Conservation (phyloP, 2,329 filamentous ascomycete species). For the Exophiala calicioides region DNA sequence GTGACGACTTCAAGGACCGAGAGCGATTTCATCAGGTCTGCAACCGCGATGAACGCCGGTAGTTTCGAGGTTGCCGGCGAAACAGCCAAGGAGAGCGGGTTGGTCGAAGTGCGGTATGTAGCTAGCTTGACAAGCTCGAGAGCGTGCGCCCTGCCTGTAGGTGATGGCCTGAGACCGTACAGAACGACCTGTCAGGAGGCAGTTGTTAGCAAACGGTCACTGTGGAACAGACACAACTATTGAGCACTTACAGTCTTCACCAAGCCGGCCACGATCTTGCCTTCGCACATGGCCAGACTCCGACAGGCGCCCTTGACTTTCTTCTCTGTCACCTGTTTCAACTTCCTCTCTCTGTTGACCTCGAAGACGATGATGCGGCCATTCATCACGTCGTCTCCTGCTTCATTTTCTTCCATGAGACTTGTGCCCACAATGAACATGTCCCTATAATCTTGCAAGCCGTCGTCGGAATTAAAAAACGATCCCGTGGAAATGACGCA, state of each 20-base stretch:
- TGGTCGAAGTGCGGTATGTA: constrained; percentile 77
- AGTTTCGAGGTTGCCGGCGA: constrained; percentile 46
- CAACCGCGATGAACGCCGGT: constrained; percentile 73
- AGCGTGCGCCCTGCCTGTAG: constrained; percentile 31
- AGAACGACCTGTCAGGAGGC: constrained; percentile 57
- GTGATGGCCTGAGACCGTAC: constrained; percentile 49
- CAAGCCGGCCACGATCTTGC: constrained; percentile 81
- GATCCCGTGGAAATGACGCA: constrained; percentile 77
- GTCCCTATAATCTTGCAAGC: constrained; percentile 57
- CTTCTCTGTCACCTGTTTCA: constrained; percentile 70
- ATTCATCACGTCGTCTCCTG: constrained; percentile 52
- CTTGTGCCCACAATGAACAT: constrained; percentile 91
- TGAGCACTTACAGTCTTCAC: constrained; percentile 71
- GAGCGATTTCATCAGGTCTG: constrained; percentile 91
- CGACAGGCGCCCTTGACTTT: constrained; percentile 78
- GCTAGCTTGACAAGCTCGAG: constrained; percentile 68
- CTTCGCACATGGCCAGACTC: constrained; percentile 71
- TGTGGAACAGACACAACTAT: neutral
- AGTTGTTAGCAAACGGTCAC: constrained; percentile 5
- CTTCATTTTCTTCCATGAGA: constrained; percentile 64
- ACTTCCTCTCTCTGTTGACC: constrained; percentile 67
- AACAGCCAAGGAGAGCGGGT: constrained; percentile 78
- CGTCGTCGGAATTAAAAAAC: constrained; percentile 44
- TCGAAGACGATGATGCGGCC: constrained; percentile 86
- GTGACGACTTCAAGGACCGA: constrained; percentile 70